Base-by-base conservation (phyloP, 306 rosid species). In the cucumber (Cucumis sativus) region DNA sequence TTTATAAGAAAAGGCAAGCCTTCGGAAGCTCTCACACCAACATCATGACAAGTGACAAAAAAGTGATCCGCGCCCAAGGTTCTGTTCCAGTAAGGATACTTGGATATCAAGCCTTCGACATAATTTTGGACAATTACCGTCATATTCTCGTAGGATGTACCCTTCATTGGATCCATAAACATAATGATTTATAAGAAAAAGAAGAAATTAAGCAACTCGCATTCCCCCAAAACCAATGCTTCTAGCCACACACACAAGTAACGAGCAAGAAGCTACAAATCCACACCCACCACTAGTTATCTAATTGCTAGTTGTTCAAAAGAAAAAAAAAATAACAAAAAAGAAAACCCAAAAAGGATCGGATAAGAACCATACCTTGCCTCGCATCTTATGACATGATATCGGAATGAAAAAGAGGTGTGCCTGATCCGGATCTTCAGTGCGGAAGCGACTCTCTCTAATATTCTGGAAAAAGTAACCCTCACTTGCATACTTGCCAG, bases 31-130 rank as follows among this genome's bases (percentile, higher is more conserved):
- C 99, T 89, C 58, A 90, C 99, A 78, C 99, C 99, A 70, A 95
- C 97, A 87, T 95, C 97, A 84, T 92, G 99, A 85, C 99, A 92
- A 78, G 99, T 90, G 84, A 95, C 97, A 78, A 95, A 92, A 79
- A 95, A 88, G 65, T 95, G 99, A 85, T 95, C 99, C 18, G 96
- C 92, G 28, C 99, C 99, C 88, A 95, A 84, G 76, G 99, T 95
- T 86, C 96, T 82, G 83, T 95, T 95, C 99, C 99, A 95, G 87
- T 95, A 95, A 70, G 99, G 99, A 88, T 92, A 95, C 86, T 95
- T 95, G 86, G 86, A 73, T 25, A 92, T 95, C 83, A 95, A 89
- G 82, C 92, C 41, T 81, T 89, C 96, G 85, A 95, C 92, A 69
- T 95, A 95, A 79, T 89, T 84, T 82, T 85, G 96, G 72, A 92